These are phyloP conservation scores for Miscanthus lutarioriparius DNA, from an alignment of 176 grass and related monocot species.

Conservation along the genomic window DNA sequence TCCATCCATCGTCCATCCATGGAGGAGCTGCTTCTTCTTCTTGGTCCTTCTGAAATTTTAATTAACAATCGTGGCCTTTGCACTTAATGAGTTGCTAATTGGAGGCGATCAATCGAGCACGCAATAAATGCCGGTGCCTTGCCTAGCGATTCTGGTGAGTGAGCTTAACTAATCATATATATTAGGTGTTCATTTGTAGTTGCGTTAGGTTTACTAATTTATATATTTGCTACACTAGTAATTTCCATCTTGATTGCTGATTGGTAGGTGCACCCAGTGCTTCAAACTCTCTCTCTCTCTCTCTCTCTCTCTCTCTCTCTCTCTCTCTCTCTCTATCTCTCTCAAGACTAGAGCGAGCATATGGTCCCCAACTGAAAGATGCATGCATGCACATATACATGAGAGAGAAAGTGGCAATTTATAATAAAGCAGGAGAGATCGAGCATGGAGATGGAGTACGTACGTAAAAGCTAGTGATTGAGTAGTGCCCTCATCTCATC, in stretches of 20 bases:
- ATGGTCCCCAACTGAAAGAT: constrained; percentile 29
- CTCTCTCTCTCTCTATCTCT: too few relatives aligned
- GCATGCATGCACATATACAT: constrained; percentile 6
- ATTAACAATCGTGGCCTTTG: background rate
- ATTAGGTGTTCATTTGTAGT: constrained; percentile 17
- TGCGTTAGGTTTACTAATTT: background rate
- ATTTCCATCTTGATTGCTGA: constrained; percentile 27
- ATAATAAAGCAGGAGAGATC: background rate
- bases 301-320: background rate
- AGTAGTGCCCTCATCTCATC: constrained; percentile 2
- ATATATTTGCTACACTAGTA: background rate
- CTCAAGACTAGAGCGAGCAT: background rate
- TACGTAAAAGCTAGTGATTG: constrained; percentile 2
- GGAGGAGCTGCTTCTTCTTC: background rate
- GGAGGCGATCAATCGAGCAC: constrained; percentile 22
- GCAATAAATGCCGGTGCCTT: constrained; percentile 26
- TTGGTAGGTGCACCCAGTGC: constrained; percentile 31
- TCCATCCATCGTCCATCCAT: background rate
- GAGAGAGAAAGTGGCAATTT: constrained; percentile 21
- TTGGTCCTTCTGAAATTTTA: background rate
- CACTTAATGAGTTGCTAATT: background rate
- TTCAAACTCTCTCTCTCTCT: background rate
- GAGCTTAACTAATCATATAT: background rate
- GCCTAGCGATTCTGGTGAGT: constrained; percentile 24
- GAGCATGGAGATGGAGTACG: background rate